phyloP scores from a whole-genome alignment of 805 yeast genomes.

The Starmera dryadoides region DNA sequence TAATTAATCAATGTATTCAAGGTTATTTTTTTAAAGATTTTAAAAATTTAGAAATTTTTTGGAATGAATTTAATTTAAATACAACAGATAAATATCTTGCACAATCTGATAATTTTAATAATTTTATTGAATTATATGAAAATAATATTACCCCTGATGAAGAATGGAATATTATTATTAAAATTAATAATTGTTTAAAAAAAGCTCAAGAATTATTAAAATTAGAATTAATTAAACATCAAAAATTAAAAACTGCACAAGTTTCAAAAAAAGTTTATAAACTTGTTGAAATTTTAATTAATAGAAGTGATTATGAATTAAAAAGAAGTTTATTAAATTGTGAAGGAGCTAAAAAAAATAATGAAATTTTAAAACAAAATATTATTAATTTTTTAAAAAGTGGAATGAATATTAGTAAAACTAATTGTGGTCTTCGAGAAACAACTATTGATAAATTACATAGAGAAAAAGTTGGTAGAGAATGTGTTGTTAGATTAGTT shows the following conservation, averaged over 20 bases:
- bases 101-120: conserved; percentile 12
- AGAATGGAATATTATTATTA: conserved; percentile 10
- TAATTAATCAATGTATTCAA: conserved; percentile 7
- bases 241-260: conserved; percentile 5
- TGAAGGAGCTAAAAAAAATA: conserved; percentile 8
- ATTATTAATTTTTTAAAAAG: conserved; percentile 14
- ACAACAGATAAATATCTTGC: conserved; percentile 6
- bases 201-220: conserved; percentile 12
- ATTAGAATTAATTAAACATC: conserved; percentile 7
- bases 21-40: conserved; percentile 5
- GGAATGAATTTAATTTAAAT: conserved; percentile 4
- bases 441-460: conserved; percentile 9
- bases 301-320: conserved; percentile 20
- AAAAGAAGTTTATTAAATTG: conserved; percentile 6
- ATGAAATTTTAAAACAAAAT: conserved; percentile 8
- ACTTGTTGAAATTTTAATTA: conserved; percentile 14
- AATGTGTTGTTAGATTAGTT: conserved; percentile 15
- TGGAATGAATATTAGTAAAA: conserved; percentile 13
- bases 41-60: conserved; percentile 1
- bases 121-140: conserved; percentile 3
- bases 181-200: conserved; percentile 9
- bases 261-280: conserved; percentile 15
- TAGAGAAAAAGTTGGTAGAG: conserved; percentile 15
- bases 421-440: conserved; percentile 20
- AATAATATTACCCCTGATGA: conserved; percentile 1